Evolutionary conservation across 2,329 filamentous ascomycete species (phyloP).

Genomic region (Xylariales sp.): DNA sequence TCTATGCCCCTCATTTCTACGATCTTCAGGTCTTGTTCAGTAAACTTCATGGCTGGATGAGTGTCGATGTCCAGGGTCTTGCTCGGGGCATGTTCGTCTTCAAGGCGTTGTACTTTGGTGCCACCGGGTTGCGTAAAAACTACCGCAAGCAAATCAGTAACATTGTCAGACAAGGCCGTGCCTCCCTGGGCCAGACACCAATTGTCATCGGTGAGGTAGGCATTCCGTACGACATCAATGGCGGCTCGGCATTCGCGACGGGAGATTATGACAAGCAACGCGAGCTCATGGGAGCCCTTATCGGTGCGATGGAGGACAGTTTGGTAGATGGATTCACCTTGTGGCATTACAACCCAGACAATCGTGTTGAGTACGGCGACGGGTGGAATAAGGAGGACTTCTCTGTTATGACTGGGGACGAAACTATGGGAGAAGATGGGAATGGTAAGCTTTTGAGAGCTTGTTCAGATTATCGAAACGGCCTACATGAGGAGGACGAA

Average conservation of each 20-base stretch:
- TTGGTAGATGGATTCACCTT: slow-evolving; percentile 31
- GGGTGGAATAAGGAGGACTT: slow-evolving; percentile 41
- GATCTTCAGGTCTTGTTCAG: slow-evolving; percentile 37
- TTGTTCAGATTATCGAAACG: slow-evolving; percentile 29
- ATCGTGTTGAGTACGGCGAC: slow-evolving; percentile 33
- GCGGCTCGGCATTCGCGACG: slow-evolving; percentile 28
- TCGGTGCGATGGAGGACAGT: slow-evolving; percentile 36
- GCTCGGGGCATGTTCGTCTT: slow-evolving; percentile 35
- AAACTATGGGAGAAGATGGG: slow-evolving; percentile 23
- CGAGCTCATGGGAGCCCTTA: slow-evolving; percentile 33
- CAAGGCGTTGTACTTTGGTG: slow-evolving; percentile 35
- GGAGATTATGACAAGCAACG: slow-evolving; percentile 35
- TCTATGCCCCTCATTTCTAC: slow-evolving; percentile 39
- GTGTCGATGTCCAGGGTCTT: slow-evolving; percentile 36
- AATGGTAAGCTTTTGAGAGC: slow-evolving; percentile 14
- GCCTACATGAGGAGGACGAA: slow-evolving; percentile 26
- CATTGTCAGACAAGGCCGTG: slow-evolving; percentile 27
- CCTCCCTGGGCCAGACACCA: slow-evolving; percentile 29
- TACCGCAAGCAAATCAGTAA: slow-evolving; percentile 34
- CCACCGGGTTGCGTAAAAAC: slow-evolving; percentile 31
- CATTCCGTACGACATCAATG: slow-evolving; percentile 36
- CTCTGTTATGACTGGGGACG: slow-evolving; percentile 33
- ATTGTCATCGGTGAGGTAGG: slow-evolving; percentile 36
- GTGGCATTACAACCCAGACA: slow-evolving; percentile 37
- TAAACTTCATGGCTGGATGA: slow-evolving; percentile 31